These are phyloP conservation scores for Ceriops zippeliana DNA, from an alignment of 345 rosid species.

Conservation along the genomic window DNA sequence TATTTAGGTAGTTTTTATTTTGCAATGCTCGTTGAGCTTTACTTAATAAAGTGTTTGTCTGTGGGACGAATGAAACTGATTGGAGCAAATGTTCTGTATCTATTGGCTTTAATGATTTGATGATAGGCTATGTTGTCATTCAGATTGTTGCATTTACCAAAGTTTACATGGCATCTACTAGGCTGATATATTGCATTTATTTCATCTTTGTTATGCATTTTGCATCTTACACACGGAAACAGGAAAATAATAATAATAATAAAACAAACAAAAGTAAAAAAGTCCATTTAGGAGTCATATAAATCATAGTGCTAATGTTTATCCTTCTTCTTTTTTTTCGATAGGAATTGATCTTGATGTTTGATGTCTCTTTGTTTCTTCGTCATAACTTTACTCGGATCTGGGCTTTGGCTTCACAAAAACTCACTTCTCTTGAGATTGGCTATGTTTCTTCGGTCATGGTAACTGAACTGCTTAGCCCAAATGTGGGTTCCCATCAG, in stretches of 20 bases:
- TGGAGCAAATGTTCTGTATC: too few species aligned
- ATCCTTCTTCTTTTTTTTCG: slow-evolving; percentile 10
- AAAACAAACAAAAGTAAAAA: too few species aligned
- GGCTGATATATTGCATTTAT: not conserved
- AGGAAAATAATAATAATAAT: too few species aligned
- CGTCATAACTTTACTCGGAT: slow-evolving; percentile 58
- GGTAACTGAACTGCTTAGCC: slow-evolving; percentile 69
- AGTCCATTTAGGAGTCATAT: slow-evolving; percentile 7
- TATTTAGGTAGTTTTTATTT: too few species aligned
- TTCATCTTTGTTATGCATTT: slow-evolving; percentile 11
- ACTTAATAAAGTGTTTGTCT: not conserved
- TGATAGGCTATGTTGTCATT: not conserved
- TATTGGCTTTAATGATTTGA: not conserved
- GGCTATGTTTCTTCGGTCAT: slow-evolving; percentile 72
- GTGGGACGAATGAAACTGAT: not conserved
- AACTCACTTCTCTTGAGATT: slow-evolving; percentile 76
- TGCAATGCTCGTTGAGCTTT: too few species aligned
- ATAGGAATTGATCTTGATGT: slow-evolving; percentile 70
- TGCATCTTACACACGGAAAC: not conserved
- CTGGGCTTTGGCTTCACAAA: slow-evolving; percentile 72
- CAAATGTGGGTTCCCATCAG: slow-evolving; percentile 36
- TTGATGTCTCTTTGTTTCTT: slow-evolving; percentile 67
- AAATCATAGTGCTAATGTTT: slow-evolving; percentile 1
- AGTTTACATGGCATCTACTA: not conserved
- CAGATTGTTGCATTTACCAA: not conserved